These are phyloP conservation scores for Miamiensis avidus DNA, from an alignment of 169 alveolate genomes.

Conservation along the genomic window DNA sequence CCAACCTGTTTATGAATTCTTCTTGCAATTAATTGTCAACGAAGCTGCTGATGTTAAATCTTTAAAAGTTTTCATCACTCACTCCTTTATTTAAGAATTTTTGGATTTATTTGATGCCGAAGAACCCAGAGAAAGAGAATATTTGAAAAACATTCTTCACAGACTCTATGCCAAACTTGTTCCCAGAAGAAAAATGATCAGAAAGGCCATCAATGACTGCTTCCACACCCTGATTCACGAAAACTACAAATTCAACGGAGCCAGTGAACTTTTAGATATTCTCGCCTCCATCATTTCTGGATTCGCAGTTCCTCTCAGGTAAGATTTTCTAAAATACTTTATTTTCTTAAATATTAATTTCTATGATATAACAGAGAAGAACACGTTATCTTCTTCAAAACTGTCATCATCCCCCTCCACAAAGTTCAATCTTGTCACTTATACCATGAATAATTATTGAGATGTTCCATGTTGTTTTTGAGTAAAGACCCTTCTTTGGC, in stretches of 20 bases:
- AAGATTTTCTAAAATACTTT: too few species aligned
- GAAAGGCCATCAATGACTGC: conserved; percentile 95
- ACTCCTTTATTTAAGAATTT: conserved; percentile 73
- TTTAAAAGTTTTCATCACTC: conserved; percentile 79
- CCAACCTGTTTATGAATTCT: conserved; percentile 78
- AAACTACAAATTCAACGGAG: conserved; percentile 94
- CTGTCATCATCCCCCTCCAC: conserved; percentile 95
- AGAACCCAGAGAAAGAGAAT: conserved; percentile 96
- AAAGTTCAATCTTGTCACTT: conserved; percentile 92
- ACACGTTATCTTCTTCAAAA: conserved; percentile 95
- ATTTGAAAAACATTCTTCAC: conserved; percentile 94
- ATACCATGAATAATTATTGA: conserved; percentile 94
- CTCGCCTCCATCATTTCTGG: conserved; percentile 95
- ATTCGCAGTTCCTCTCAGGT: conserved; percentile 94
- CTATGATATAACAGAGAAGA: conserved; percentile 88
- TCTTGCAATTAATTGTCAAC: conserved; percentile 72
- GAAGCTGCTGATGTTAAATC: conserved; percentile 79
- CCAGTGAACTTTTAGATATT: conserved; percentile 95
- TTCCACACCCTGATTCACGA: conserved; percentile 93
- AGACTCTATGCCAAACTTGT: conserved; percentile 93
- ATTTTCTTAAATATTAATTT: too few species aligned
- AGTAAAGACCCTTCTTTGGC: conserved; percentile 96
- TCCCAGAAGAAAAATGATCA: conserved; percentile 91
- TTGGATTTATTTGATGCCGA: conserved; percentile 91
- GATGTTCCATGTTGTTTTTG: conserved; percentile 95